Evolutionary conservation across 2,329 filamentous ascomycete species (phyloP), one percentile per base, ranked within the genome.

Genomic region (Talaromyces islandicus): DNA sequence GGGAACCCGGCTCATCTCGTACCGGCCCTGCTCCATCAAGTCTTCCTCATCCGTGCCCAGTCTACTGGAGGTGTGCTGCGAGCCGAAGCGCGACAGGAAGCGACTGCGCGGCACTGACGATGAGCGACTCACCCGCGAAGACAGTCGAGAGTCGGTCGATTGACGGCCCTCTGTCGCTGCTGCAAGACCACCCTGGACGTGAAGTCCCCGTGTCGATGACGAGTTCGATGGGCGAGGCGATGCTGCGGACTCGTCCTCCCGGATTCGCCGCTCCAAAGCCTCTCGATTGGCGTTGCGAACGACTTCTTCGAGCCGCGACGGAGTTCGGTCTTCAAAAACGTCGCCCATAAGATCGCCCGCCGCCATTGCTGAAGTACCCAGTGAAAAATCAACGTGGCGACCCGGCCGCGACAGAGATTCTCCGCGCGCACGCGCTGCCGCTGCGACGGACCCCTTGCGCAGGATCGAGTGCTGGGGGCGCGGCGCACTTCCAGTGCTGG

Each of bases 311-410:
- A 83, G 65, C 29, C 78, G 74, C 60, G 75, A 64, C 56, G 72
- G 70, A 64, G 64, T 63, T 62, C 77, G 79, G 66, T 86, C 84
- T 60, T 86, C 84, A 68, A 85, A 87, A 0, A 89, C 83, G 66
- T 90, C 88, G 52, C 84, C 85, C 62, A 83, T 81, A 51, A 85
- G 75, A 64, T 88, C 85, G 32, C 78, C 79, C 1, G 82, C 78
- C 3, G 80, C 80, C 46, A 87, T 77, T 51, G 83, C 80, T 35
- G 77, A 80, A 81, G 88, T 88, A 30, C 88, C 88, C 2, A 89
- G 78, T 1, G 86, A 89, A 72, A 90, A 90, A 69, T 90, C 88
- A 30, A 89, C 86, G 29, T 86, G 84, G 58, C 84, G 85, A 77
- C 85, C 84, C 10, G 80, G 76, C 17, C 59, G 59, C 0, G 82